These are phyloP conservation scores for Pestalotiopsis sp. DNA, from an alignment of 2,329 filamentous ascomycete genomes.

Conservation along the genomic window DNA sequence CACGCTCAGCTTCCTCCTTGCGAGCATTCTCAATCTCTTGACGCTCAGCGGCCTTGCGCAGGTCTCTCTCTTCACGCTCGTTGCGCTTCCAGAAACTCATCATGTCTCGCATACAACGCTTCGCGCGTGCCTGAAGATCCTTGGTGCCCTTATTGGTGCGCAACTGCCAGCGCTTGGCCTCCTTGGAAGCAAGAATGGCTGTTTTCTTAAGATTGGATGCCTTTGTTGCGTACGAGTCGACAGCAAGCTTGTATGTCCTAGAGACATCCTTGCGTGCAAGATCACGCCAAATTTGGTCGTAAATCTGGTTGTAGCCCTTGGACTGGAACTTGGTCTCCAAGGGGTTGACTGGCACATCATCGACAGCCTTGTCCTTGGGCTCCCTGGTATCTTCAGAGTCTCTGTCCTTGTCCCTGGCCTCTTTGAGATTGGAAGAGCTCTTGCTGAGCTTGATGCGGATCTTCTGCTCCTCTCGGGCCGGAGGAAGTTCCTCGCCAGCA, in stretches of 20 bases:
- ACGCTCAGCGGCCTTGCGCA: slow-evolving; percentile 90
- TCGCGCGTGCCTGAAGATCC: slow-evolving; percentile 93
- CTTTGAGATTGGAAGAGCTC: slow-evolving; percentile 36
- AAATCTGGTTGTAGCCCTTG: slow-evolving; percentile 94
- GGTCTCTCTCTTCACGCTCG: slow-evolving; percentile 93
- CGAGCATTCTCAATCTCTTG: slow-evolving; percentile 96
- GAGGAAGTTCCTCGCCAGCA: slow-evolving; percentile 72
- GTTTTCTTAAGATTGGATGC: slow-evolving; percentile 98
- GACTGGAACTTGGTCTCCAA: slow-evolving; percentile 74
- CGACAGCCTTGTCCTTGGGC: slow-evolving; percentile 43
- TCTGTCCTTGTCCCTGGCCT: slow-evolving; percentile 42
- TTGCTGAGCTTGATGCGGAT: slow-evolving; percentile 67
- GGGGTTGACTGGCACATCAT: slow-evolving; percentile 39
- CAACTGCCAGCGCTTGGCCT: slow-evolving; percentile 95
- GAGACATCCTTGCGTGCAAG: slow-evolving; percentile 91
- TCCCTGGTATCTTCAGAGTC: slow-evolving; percentile 28
- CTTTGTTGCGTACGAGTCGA: slow-evolving; percentile 82
- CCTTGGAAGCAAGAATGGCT: slow-evolving; percentile 92
- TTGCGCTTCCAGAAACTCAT: slow-evolving; percentile 99
- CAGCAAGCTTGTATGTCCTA: slow-evolving; percentile 88
- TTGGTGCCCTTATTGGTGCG: slow-evolving; percentile 99
- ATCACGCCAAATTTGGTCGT: slow-evolving; percentile 96
- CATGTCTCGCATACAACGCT: slow-evolving; percentile 99
- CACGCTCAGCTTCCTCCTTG: slow-evolving; percentile 94
- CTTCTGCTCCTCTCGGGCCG: slow-evolving; percentile 58